A percentile compares a stretch with the other conserved stretches of the same genome.
Conservation (phyloP, 2,329 filamentous ascomycete species). For the Neopestalotiopsis clavispora region DNA sequence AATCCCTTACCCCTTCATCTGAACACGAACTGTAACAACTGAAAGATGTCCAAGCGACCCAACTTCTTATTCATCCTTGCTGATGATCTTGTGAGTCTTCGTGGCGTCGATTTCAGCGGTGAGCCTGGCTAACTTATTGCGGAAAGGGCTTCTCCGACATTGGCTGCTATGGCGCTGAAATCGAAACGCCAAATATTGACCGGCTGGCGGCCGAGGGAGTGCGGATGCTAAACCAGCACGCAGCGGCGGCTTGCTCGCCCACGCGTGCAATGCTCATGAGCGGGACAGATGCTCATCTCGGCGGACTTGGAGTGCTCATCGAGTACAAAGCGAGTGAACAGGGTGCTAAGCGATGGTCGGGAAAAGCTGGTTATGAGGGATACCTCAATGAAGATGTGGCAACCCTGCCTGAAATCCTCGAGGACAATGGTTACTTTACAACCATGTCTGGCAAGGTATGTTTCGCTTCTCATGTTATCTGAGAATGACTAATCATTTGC, state of each 20-base stretch:
- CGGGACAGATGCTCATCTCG: slow-evolving; percentile 54
- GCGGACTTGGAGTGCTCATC: slow-evolving; percentile 41
- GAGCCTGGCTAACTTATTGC: not conserved
- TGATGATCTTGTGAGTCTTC: slow-evolving; percentile 40
- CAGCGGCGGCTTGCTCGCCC: slow-evolving; percentile 63
- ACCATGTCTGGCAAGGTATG: slow-evolving; percentile 60
- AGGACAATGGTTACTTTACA: slow-evolving; percentile 61
- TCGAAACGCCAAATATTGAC: slow-evolving; percentile 62
- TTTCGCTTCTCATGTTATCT: not conserved
- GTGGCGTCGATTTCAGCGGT: not conserved
- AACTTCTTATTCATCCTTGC: slow-evolving; percentile 53
- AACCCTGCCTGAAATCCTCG: slow-evolving; percentile 57
- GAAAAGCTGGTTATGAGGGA: slow-evolving; percentile 29
- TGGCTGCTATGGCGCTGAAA: slow-evolving; percentile 61
- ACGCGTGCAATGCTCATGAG: slow-evolving; percentile 59
- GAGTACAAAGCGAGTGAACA: not conserved
- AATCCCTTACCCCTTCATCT: not conserved
- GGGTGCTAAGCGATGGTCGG: slow-evolving; percentile 31
- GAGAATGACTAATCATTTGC: slow-evolving; percentile 30
- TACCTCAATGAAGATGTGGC: slow-evolving; percentile 48
- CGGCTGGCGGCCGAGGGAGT: slow-evolving; percentile 53
- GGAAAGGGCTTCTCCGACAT: slow-evolving; percentile 45
- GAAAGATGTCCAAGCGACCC: slow-evolving; percentile 33
- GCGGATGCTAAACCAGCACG: slow-evolving; percentile 63
- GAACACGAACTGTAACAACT: not conserved